These are phyloP conservation scores for Kodamaea kaohsiungensis DNA, from an alignment of 805 yeast genomes.

Conservation along the genomic window DNA sequence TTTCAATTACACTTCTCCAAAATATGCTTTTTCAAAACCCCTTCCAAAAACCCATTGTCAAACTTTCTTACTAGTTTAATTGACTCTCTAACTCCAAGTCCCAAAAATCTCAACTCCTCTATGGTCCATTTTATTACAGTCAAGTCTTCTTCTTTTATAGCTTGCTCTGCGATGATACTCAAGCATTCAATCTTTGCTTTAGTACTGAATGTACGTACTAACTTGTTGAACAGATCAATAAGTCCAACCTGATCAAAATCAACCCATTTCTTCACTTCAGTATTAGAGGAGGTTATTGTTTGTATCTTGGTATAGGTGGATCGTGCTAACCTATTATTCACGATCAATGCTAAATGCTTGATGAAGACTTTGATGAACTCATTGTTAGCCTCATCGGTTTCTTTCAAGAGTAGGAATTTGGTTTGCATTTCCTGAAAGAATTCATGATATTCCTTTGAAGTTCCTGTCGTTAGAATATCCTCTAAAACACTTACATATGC, in stretches of 20 bases:
- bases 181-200: constrained; percentile 21
- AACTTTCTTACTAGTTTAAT: background rate
- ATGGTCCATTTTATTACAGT: constrained; percentile 30
- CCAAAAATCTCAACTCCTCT: constrained; percentile 30
- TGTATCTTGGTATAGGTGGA: constrained; percentile 16
- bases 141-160: constrained; percentile 24
- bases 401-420: constrained; percentile 13
- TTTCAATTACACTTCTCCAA: background rate
- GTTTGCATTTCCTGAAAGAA: constrained; percentile 14
- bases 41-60: constrained; percentile 3
- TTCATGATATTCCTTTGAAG: constrained; percentile 1
- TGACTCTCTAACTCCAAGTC: constrained; percentile 18
- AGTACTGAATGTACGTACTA: constrained; percentile 16
- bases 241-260: constrained; percentile 19
- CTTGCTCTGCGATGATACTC: constrained; percentile 21
- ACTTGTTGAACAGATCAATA: constrained; percentile 18
- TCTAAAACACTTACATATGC: constrained; percentile 28
- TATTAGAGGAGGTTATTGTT: constrained; percentile 9
- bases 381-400: constrained; percentile 16
- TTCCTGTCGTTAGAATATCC: constrained; percentile 4
- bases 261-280: background rate
- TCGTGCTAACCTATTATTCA: constrained; percentile 23
- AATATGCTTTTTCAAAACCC: background rate
- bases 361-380: constrained; percentile 21
- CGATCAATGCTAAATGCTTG: constrained; percentile 15